Base-by-base conservation (phyloP, 2,329 filamentous ascomycete genomes). In the Aspergillus fijiensis region DNA sequence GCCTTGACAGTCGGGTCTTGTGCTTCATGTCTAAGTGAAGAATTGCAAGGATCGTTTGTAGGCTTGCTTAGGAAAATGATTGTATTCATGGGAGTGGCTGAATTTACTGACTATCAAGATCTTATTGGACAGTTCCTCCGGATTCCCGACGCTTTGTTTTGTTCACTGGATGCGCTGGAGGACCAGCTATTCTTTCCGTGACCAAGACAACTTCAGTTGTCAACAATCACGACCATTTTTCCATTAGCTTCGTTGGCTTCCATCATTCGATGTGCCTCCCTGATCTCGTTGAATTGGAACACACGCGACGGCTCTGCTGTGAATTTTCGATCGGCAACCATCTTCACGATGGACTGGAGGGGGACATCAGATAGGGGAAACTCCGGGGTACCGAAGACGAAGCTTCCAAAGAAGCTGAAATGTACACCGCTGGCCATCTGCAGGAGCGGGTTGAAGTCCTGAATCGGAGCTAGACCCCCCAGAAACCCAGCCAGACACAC, bases 391-490 rank as follows among this genome's bases (percentile, higher is more conserved):
- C 60, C 60, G 35, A 61, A 61, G 10, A 55, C 51, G 45, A 61
- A 61, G 5, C 55, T 58, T 5, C 74, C 72, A 64, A 80, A 81
- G 31, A 81, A 70, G 60, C 74, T 80, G 58, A 81, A 79, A 60
- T 81, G 78, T n/a, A 81, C 77, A 0, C 78, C 79, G 23, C 72
- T 70, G 16, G 73, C 71, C 78, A 81, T 81, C 66, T 81, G 71
- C 6, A 79, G 49, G 63, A 81, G 71, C 2, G 77, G 79, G 60
- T 80, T 80, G 66, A 80, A 65, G 76, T 77, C 74, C 7, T 61
- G 52, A 10, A 80, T 66, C 0, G 77, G 77, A 2, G 64, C 75
- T 23, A 80, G 57, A 0, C 77, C 77, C n/a, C 78, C 78, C 1
- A 80, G 61, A 69, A 74, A 77, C 5, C 79, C 74, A 10, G 76